Base-by-base conservation (phyloP, 495 filamentous ascomycete species). In the Trichoderma orchidacearum region DNA sequence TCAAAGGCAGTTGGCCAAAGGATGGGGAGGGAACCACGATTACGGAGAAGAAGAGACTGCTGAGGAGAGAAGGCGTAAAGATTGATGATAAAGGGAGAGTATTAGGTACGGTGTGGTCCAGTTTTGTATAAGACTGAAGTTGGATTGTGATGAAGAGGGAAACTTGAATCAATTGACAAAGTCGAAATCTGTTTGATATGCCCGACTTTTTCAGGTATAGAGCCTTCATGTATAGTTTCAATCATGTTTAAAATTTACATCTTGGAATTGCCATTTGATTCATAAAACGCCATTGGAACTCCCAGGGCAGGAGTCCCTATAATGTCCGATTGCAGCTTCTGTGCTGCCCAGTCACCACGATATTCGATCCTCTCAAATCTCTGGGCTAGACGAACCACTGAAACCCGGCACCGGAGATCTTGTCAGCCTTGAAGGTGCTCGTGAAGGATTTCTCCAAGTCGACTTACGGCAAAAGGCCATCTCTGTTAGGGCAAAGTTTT, bases 351-450 rank as follows among this genome's bases (percentile, higher is more conserved):
- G 23, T 74, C 63, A 17, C 76, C 76, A 11, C 72, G 62, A 56
- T 69, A 68, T 57, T 79, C 67, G 50, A 86, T 68, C 35, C 66
- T 59, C 35, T 80, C 74, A 66, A 81, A 86, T 51, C 70, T 74
- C 70, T 86, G 85, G 54, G 85, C 58, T 27, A 87, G 69, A 21
- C 81, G 65, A n/a, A 84, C 79, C 52, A 74, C 71, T 74, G 15
- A 6, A 51, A 36, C 5, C n/a, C 18, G 53, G 30, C 7, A 25
- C 30, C 29, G n/a, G n/a, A n/a, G n/a, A n/a, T n/a, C n/a, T n/a
- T n/a, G n/a, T n/a, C n/a, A n/a, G n/a, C n/a, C n/a, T n/a, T n/a
- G n/a, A n/a, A n/a, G n/a, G n/a, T n/a, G n/a, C n/a, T n/a, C n/a
- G n/a, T n/a, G n/a, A n/a, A n/a, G n/a, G n/a, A n/a, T n/a, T n/a